Base-by-base conservation (phyloP, 306 rosid species). In the Inga leiocalycina region DNA sequence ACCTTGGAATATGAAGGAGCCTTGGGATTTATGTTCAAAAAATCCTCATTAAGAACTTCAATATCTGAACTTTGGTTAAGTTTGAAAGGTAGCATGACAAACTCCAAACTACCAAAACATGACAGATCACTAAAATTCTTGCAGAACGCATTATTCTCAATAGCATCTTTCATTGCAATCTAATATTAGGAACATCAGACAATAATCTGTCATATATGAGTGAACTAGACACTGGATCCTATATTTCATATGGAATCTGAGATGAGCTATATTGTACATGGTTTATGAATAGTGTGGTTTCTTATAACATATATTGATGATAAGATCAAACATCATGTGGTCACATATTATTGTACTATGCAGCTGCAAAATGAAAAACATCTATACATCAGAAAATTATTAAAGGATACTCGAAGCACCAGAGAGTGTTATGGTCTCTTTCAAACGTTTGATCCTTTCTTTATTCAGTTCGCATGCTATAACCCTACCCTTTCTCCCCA, bases 391-490 rank as follows among this genome's bases (percentile, higher is more conserved):
- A 52, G 64, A 32, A 32, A 49, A 73, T 70, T 2, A 35, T 71
- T 16, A 69, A 79, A 61, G 95, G 95, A 94, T 96, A 94, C 98
- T 90, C 67, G 97, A 82, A 59, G 99, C 94, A 52, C 99, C 97
- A 32, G 98, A 96, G 46, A 96, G 92, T n/a, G n/a, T n/a, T n/a
- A n/a, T n/a, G n/a, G n/a, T n/a, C n/a, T n/a, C n/a, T n/a, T n/a
- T n/a, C n/a, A n/a, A n/a, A n/a, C n/a, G n/a, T n/a, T n/a, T n/a
- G n/a, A n/a, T n/a, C n/a, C n/a, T 85, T 76, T 84, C 91, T 68
- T 89, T 92, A 27, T 82, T 84, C 83, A 92, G 90, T 85, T 93
- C 99, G 83, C 97, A 96, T 37, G 99, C 97, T 27, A 91, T 78
- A 71, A 93, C 76, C 86, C 88, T 90, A 74, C 98, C 97, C 86